Base-by-base conservation (phyloP, 306 rosid species). In the Sindora glabra region DNA sequence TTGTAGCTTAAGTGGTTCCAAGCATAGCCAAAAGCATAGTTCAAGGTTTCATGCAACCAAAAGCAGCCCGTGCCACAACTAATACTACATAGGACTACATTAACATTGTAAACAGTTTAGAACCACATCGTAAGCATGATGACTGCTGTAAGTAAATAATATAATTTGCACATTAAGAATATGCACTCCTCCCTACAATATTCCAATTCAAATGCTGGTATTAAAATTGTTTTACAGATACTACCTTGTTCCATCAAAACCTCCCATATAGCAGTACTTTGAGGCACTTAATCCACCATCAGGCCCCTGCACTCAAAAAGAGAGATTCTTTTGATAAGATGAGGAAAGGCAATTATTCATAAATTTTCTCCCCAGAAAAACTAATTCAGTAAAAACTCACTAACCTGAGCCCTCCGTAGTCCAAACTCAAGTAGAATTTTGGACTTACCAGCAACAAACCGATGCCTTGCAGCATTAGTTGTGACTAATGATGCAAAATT, bases 221-320 rank as follows among this genome's bases (percentile, higher is more conserved):
- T 13, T 54, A 41, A 74, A 47, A n/a, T 55, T 55, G 44, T 63
- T 56, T 18, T 8, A 56, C 23, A 13, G 26, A 68, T 6, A 56
- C 26, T 84, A 87, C 97, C 97, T 90, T 68, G 97, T 90, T 68
- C 95, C 97, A 79, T 90, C 91, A 56, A 87, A 83, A 11, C 97
- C 97, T 51, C 97, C 97, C 62, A 90, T 70, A 64, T 90, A 90
- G 77, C 96, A 83, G 72, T 90, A 90, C 71, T 83, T 90, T 54
- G 97, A 90, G 39, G 97, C 97, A 22, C 87, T 61, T 48, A 90
- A 58, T 75, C 95, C 97, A 57, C 97, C 97, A 73, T 90, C 97
- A 73, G 97, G 97, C 52, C 97, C 97, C 97, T 87, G 69, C 15
- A 77, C 53, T 70, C 4, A 30, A 71, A 71, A 64, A 21, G 21